Conservation (phyloP, 164 flowering plant species). For the Platanus orientalis region DNA sequence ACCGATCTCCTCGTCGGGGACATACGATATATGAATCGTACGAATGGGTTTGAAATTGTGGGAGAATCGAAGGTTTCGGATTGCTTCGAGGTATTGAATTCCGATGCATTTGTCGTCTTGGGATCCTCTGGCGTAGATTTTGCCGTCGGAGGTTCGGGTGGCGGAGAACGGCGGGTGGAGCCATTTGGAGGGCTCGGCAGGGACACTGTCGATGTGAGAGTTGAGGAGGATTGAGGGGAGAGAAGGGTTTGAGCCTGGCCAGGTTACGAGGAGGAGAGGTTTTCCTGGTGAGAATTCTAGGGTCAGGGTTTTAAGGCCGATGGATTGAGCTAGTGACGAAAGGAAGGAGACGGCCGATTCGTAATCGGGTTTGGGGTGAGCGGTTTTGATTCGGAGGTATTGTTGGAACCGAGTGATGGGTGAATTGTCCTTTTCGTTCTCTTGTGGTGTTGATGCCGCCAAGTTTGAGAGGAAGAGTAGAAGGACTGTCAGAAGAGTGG, state of each 20-base stretch:
- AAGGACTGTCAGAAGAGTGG: slow-evolving; percentile 1
- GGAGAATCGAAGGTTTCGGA: slow-evolving; percentile 29
- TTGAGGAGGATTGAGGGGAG: slow-evolving; percentile 84
- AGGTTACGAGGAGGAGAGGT: slow-evolving; percentile 72
- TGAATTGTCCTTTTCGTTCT: slow-evolving; percentile 9
- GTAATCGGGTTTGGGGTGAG: slow-evolving; percentile 84
- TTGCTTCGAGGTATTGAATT: slow-evolving; percentile 45
- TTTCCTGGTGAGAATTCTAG: slow-evolving; percentile 49
- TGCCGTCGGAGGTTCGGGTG: slow-evolving; percentile 41
- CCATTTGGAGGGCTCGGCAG: slow-evolving; percentile 88
- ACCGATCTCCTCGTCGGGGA: slow-evolving; percentile 94
- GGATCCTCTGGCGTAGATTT: slow-evolving; percentile 82
- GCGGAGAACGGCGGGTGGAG: slow-evolving; percentile 78
- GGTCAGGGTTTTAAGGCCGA: slow-evolving; percentile 40
- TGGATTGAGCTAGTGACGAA: slow-evolving; percentile 39
- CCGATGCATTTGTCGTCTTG: slow-evolving; percentile 91
- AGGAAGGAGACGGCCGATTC: slow-evolving; percentile 57
- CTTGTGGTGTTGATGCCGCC: not conserved
- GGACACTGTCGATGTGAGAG: slow-evolving; percentile 91
- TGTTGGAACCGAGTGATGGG: slow-evolving; percentile 58
- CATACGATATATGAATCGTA: slow-evolving; percentile 55
- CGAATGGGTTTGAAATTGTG: slow-evolving; percentile 32
- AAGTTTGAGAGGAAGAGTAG: slow-evolving; percentile 9
- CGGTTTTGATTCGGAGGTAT: slow-evolving; percentile 73
- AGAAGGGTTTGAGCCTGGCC: slow-evolving; percentile 69